These are phyloP conservation scores for Melanopsichium pennsylvanicum DNA, from an alignment of 1,284 basidiomycete species.

Conservation along the genomic window DNA sequence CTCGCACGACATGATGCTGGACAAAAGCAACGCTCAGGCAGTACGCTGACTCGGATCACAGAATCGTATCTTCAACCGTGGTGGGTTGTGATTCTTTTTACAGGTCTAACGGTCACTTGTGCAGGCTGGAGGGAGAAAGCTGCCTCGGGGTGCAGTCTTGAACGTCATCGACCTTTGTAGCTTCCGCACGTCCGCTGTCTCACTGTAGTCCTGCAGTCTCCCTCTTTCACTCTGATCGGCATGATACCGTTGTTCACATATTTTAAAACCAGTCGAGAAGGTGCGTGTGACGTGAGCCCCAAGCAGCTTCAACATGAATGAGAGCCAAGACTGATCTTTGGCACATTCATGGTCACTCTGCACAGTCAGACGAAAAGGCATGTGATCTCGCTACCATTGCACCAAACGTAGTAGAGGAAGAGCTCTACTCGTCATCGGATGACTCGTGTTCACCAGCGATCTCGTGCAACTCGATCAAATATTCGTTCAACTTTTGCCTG, in stretches of 20 bases:
- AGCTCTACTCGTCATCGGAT: slow-evolving; percentile 15
- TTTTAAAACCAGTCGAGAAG: background rate
- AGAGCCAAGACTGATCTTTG: too few species aligned
- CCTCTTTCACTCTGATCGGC: background rate
- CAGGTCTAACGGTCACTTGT: slow-evolving; percentile 11
- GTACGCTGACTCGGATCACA: slow-evolving; percentile 2
- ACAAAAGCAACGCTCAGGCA: background rate
- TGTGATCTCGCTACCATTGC: too few species aligned
- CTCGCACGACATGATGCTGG: too few species aligned
- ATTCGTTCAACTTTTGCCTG: slow-evolving; percentile 57
- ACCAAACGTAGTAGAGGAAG: background rate
- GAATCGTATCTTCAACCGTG: background rate
- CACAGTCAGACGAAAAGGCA: too few species aligned
- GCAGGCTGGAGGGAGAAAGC: background rate
- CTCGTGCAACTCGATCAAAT: slow-evolving; percentile 59
- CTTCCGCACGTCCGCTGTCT: background rate
- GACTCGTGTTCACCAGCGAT: slow-evolving; percentile 25
- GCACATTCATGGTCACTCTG: too few species aligned
- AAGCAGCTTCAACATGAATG: too few species aligned
- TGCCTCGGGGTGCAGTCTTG: background rate
- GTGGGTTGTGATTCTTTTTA: background rate
- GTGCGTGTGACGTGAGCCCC: too few species aligned
- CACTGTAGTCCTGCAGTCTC: too few species aligned
- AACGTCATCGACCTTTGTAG: background rate
- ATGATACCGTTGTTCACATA: background rate